phyloP scores from a whole-genome alignment of 106 monocot genomes.

The Acorus calamus region DNA sequence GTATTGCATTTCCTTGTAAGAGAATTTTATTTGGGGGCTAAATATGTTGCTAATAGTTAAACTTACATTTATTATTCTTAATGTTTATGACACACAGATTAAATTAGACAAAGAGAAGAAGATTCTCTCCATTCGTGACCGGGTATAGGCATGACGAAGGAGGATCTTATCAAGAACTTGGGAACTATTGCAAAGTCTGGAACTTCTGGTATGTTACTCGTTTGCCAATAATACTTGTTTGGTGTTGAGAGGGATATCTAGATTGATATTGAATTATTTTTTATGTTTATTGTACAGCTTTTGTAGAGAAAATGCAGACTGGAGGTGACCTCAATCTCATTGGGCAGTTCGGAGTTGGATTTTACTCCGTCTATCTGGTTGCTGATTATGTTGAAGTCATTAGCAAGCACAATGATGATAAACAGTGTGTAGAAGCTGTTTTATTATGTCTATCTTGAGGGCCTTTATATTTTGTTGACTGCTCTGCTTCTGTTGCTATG shows the following conservation, averaged over 20 bases:
- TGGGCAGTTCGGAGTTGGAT: slow-evolving; percentile 97
- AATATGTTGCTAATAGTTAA: too few species aligned
- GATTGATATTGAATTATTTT: neutral
- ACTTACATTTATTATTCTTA: too few species aligned
- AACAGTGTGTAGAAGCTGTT: slow-evolving; percentile 36
- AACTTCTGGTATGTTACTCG: slow-evolving; percentile 57
- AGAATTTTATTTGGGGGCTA: too few species aligned
- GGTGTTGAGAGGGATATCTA: neutral
- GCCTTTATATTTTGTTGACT: too few species aligned
- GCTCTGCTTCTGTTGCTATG: too few species aligned
- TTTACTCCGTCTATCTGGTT: slow-evolving; percentile 97
- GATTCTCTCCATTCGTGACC: slow-evolving; percentile 72
- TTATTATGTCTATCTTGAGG: too few species aligned
- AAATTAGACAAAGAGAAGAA: slow-evolving; percentile 94
- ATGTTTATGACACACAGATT: slow-evolving; percentile 37
- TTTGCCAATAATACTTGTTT: neutral
- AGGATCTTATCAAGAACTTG: slow-evolving; percentile 91
- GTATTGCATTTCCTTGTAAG: too few species aligned
- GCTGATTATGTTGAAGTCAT: slow-evolving; percentile 97
- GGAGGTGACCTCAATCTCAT: slow-evolving; percentile 94
- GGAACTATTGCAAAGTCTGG: slow-evolving; percentile 98
- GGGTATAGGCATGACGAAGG: slow-evolving; percentile 99
- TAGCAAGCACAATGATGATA: slow-evolving; percentile 98
- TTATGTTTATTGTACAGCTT: slow-evolving; percentile 38
- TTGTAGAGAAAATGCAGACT: slow-evolving; percentile 96